Conservation (phyloP, 805 yeast genomes). For the Cyberlindnera nakhonratchasimensis region DNA sequence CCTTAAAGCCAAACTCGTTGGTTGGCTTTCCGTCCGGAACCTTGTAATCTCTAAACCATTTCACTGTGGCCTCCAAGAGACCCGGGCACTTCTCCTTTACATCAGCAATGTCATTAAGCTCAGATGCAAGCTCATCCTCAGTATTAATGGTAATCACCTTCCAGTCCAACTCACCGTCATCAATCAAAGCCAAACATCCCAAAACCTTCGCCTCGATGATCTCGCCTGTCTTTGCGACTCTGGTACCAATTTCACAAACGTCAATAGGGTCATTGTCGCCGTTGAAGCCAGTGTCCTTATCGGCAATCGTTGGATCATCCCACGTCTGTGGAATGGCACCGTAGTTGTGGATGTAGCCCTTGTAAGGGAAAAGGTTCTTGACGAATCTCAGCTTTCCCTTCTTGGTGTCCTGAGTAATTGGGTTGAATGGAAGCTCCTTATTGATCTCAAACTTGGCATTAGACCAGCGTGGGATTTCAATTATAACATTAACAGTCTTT, state of each 20-base stretch:
- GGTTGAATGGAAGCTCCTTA: constrained; percentile 81
- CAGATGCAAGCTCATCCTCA: constrained; percentile 82
- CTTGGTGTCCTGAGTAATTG: constrained; percentile 95
- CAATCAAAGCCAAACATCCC: constrained; percentile 92
- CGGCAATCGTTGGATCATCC: constrained; percentile 50
- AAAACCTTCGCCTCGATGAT: constrained; percentile 87
- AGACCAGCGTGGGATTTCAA: constrained; percentile 98
- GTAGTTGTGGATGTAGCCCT: constrained; percentile 97
- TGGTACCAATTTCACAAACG: constrained; percentile 77
- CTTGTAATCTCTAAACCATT: constrained; percentile 98
- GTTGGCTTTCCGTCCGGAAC: constrained; percentile 97
- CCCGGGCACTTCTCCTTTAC: constrained; percentile 91
- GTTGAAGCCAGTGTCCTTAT: constrained; percentile 59
- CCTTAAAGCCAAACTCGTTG: constrained; percentile 95
- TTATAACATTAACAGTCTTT: constrained; percentile 84
- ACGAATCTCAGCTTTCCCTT: constrained; percentile 95
- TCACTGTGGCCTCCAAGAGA: constrained; percentile 86
- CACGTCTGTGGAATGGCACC: constrained; percentile 91
- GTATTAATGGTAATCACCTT: constrained; percentile 83
- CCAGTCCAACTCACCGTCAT: constrained; percentile 90
- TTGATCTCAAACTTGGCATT: constrained; percentile 95
- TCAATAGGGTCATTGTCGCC: constrained; percentile 89
- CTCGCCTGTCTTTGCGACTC: constrained; percentile 62
- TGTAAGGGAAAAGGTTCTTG: constrained; percentile 97
- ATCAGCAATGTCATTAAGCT: constrained; percentile 86